Base-by-base conservation (phyloP, 805 yeast species). In the Monosporozyma solicola region DNA sequence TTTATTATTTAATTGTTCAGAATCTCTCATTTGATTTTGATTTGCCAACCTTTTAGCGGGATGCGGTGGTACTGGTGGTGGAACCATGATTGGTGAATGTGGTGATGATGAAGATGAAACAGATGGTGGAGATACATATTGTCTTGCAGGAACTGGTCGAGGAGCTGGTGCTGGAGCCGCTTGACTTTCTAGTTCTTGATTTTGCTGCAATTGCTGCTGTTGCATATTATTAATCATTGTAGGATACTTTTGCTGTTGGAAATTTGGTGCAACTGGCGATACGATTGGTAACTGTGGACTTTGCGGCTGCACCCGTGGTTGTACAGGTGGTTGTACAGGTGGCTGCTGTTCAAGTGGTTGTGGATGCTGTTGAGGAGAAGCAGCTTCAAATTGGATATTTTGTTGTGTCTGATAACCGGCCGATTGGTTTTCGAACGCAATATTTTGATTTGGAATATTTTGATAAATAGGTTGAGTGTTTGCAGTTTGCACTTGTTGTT, bases 1-100 rank as follows among this genome's bases (percentile, higher is more conserved):
- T 9, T 25, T 48, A n/a, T n/a, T 45, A 16, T 22, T 25, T 2
- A 16, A 5, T 15, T 27, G 32, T 3, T 24, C 37, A 37, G 49
- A 35, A 27, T 48, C 29, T 27, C 27, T 48, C 27, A 10, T 39
- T 16, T 13, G 25, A 13, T 22, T 24, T 8, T 41, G 46, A 24
- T 24, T 24, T 7, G 29, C 25, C 6, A 11, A 7, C 15, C 46
- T 43, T 24, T 43, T 43, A 22, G 46, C 24, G 25, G 50, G 50
- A 39, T 48, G 50, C 39, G 50, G 50, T 39, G 50, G 50, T n/a
- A 48, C 22, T 37, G 31, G 43, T n/a, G 50, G 50, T 25, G 44
- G 50, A 25, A 15, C n/a, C 15, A n/a, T 22, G 5, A 32, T 22
- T 11, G 49, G 39, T 22, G 49, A 47, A 16, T 32, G 37, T 4